These are phyloP conservation scores for Ochromonadaceae sp. DNA, from an alignment of 352 stramenopile genomes.

Conservation along the genomic window DNA sequence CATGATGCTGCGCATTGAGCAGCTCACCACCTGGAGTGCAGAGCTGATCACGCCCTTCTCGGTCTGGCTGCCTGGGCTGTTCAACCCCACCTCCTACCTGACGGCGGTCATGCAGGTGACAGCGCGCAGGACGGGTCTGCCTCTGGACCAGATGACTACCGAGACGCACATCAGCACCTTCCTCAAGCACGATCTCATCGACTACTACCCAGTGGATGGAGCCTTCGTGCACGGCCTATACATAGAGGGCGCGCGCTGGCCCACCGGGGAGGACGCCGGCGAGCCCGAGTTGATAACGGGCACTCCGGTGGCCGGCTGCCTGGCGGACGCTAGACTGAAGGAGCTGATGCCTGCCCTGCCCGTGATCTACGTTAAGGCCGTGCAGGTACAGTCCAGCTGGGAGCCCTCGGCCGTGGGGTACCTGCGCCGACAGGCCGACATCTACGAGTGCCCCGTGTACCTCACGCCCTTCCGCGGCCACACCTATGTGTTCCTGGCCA, in stretches of 20 bases:
- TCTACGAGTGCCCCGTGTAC: conserved; percentile 92
- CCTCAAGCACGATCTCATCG: conserved; percentile 53
- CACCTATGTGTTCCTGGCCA: conserved; percentile 89
- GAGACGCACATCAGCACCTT: conserved; percentile 88
- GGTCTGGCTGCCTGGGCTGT: conserved; percentile 85
- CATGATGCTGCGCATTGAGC: conserved; percentile 73
- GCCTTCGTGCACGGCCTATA: conserved; percentile 86
- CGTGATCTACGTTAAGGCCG: conserved; percentile 87
- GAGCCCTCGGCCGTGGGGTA: conserved; percentile 86
- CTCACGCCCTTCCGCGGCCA: conserved; percentile 86
- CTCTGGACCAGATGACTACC: conserved; percentile 86
- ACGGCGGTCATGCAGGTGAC: conserved; percentile 87
- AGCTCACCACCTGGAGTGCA: conserved; percentile 62
- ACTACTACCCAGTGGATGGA: conserved; percentile 49
- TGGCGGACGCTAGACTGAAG: conserved; percentile 85
- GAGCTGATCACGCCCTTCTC: conserved; percentile 75
- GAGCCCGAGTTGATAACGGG: conserved; percentile 55
- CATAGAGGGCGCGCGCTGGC: conserved; percentile 85
- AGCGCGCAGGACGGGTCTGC: conserved; percentile 62
- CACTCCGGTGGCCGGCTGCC: conserved; percentile 59
- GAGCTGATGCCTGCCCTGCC: conserved; percentile 76
- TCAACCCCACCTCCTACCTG: conserved; percentile 86
- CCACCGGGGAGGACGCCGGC: conserved; percentile 60
- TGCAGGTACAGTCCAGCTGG: conserved; percentile 75
- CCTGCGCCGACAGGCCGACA: conserved; percentile 61